Conservation (phyloP, 2,329 filamentous ascomycete genomes). For the Byssoonygena ceratinophila region DNA sequence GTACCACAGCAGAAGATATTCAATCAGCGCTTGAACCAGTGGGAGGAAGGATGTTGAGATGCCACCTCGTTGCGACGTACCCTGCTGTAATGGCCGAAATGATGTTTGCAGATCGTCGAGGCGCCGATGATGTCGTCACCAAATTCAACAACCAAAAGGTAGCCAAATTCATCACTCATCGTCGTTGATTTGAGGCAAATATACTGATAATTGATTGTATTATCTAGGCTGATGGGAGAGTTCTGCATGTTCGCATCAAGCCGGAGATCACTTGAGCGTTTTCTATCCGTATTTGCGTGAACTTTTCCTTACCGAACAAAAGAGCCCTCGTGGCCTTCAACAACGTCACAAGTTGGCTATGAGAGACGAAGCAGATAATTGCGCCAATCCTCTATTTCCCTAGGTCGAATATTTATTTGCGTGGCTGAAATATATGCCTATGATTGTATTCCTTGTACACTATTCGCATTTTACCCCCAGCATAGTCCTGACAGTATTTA, state of each 20-base stretch:
- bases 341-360: neutral
- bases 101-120: conserved; percentile 44
- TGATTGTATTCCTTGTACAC: conserved; percentile 4
- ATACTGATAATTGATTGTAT: neutral
- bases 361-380: neutral
- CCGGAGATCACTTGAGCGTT: conserved; percentile 13
- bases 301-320: neutral
- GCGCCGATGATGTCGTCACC: conserved; percentile 49
- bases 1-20: conserved; percentile 55
- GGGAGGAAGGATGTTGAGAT: conserved; percentile 44
- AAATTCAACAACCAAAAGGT: conserved; percentile 56
- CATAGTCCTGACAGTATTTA: neutral
- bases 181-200: neutral
- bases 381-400: neutral
- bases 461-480: neutral
- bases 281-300: too few relatives aligned
- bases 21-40: conserved; percentile 48
- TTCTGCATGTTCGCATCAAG: conserved; percentile 49
- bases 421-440: neutral
- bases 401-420: neutral
- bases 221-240: conserved; percentile 47
- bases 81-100: conserved; percentile 53
- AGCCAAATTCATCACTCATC: conserved; percentile 13
- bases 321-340: neutral
- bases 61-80: conserved; percentile 42